Evolutionary conservation across 768 basidiomycete species (phyloP).

Genomic region (Agrocybe pediades): DNA sequence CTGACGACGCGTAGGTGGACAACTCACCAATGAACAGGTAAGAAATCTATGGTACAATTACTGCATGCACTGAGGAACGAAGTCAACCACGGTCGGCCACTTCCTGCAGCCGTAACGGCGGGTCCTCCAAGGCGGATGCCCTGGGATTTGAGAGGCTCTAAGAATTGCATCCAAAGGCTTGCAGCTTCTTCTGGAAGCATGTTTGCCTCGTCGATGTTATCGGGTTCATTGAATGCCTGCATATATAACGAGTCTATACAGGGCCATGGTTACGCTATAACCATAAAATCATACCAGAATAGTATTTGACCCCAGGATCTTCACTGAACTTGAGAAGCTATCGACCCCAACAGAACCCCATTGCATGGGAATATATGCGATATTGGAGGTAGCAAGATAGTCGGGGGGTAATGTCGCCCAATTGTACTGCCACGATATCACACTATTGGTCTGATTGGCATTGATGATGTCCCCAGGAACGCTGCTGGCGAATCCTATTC

Average conservation of each 20-base stretch:
- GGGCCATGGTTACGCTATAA: neutral
- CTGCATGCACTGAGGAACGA: slow-evolving; percentile 55
- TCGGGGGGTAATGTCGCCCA: slow-evolving; percentile 50
- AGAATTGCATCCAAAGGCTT: slow-evolving; percentile 56
- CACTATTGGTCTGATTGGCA: slow-evolving; percentile 45
- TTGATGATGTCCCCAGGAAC: slow-evolving; percentile 43
- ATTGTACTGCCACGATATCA: slow-evolving; percentile 53
- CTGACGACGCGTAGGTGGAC: neutral
- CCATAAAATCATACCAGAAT: slow-evolving; percentile 41
- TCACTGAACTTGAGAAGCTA: slow-evolving; percentile 37
- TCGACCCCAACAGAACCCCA: slow-evolving; percentile 47
- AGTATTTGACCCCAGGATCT: slow-evolving; percentile 46
- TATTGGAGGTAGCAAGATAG: slow-evolving; percentile 42
- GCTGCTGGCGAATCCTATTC: slow-evolving; percentile 41
- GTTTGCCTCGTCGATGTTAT: slow-evolving; percentile 51
- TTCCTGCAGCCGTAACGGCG: slow-evolving; percentile 52
- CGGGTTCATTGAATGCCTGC: slow-evolving; percentile 51
- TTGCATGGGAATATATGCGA: slow-evolving; percentile 56
- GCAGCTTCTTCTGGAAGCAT: slow-evolving; percentile 47
- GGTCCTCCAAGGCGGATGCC: slow-evolving; percentile 60
- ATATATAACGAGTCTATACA: slow-evolving; percentile 13
- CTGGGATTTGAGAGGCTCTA: slow-evolving; percentile 53
- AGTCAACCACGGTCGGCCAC: slow-evolving; percentile 56
- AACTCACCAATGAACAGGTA: slow-evolving; percentile 52
- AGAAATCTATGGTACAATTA: slow-evolving; percentile 50